phyloP scores from a whole-genome alignment of 2,329 filamentous ascomycete genomes.

The Truncatella angustata region DNA sequence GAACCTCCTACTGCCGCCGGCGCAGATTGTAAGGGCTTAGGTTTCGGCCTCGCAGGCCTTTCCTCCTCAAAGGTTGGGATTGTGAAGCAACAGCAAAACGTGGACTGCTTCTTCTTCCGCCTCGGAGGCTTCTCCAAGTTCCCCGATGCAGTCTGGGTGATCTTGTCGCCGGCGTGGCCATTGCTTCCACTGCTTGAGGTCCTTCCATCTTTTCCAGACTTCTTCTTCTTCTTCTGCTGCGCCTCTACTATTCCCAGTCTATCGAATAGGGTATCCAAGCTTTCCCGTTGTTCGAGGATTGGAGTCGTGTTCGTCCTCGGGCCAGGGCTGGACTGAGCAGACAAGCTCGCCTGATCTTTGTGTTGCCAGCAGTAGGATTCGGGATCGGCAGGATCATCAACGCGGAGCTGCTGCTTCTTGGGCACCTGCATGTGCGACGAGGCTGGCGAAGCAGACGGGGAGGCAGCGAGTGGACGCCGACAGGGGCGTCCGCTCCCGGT shows the following conservation, averaged over 20 bases:
- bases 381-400: conserved; percentile 53
- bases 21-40: conserved; percentile 42
- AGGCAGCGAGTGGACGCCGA: conserved; percentile 64
- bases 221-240: conserved; percentile 44
- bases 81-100: conserved; percentile 54
- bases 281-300: conserved; percentile 65
- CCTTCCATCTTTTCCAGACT: conserved; percentile 17
- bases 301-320: conserved; percentile 43
- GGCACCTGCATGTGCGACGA: conserved; percentile 18
- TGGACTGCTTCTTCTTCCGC: conserved; percentile 27
- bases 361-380: conserved; percentile 93
- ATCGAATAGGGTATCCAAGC: conserved; percentile 83
- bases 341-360: conserved; percentile 72
- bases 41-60: conserved; percentile 42
- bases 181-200: conserved; percentile 3
- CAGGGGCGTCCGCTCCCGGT: conserved; percentile 82
- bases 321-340: conserved; percentile 44
- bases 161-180: conserved; percentile 12
- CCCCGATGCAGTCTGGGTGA: conserved; percentile 12
- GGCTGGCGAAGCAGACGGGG: conserved; percentile 30
- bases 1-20: conserved; percentile 26
- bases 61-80: conserved; percentile 44
- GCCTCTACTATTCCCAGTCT: conserved; percentile 73
- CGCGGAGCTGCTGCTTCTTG: conserved; percentile 28
- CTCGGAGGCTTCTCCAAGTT: conserved; percentile 15